Base-by-base conservation (phyloP, 2,329 filamentous ascomycete species). In the Aureobasidium uvarum region DNA sequence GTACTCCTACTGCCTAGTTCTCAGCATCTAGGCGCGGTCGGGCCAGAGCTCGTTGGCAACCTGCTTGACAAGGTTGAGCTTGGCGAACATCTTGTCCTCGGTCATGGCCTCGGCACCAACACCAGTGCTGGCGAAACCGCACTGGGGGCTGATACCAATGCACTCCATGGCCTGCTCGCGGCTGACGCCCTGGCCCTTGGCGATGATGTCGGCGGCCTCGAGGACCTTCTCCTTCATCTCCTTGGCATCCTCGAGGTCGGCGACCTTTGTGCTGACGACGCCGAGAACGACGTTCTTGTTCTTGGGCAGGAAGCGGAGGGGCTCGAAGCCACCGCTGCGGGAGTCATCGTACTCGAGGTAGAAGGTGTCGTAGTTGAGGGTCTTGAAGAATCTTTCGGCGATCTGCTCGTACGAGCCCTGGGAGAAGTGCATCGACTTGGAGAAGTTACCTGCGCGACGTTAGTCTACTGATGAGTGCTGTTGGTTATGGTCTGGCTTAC, bases 281-380 rank as follows among this genome's bases (percentile, higher is more conserved):
- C 75, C 75, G 20, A 77, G 72, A 38, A 77, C 75, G 45, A 77
- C 75, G 66, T 76, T 77, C 72, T 77, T 77, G 67, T 75, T 71
- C 67, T 69, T 68, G n/a, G 74, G 75, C 62, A 77, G 67, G 71
- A 74, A 76, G 25, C 74, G 72, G 36, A 77, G 70, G 7, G 75
- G 75, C 69, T 77, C 75, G 68, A 77, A 77, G 28, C 75, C 75
- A 62, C 75, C 75, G 36, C 73, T 74, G 25, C 75, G 72, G 23
- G 72, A 71, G 66, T 76, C 76, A 69, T 77, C 75, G 69, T 76
- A 77, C 67, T 77, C 75, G 51, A 77, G 72, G 70, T 77, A 77
- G 69, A 76, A 76, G 36, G 75, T 77, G 67, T 77, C 74, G 66
- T 75, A 77, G 68, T 76, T 74, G 65, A 77, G 72, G 1, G 73